Percentiles rank a stretch among this genome's conserved stretches.
phyloP scores from a whole-genome alignment of 2,329 filamentous ascomycete genomes.

The Thielaviopsis musarum region DNA sequence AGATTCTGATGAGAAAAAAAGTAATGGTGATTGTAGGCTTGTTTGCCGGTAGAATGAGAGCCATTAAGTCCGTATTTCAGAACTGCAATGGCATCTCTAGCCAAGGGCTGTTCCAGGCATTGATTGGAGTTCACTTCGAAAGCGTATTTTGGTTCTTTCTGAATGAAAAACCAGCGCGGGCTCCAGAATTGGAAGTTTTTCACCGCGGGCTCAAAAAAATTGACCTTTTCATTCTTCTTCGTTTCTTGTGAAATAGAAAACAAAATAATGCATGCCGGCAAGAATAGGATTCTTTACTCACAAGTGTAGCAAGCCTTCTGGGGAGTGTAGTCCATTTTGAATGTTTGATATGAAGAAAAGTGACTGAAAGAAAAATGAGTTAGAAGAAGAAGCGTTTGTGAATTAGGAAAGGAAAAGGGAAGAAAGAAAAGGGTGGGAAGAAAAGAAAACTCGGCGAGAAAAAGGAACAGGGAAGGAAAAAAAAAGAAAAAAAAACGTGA shows the following conservation, averaged over 20 bases:
- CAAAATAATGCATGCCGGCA: slow-evolving; percentile 5
- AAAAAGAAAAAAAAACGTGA: slow-evolving; percentile 3
- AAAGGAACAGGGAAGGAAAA: slow-evolving; percentile 2
- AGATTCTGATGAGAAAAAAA: background rate
- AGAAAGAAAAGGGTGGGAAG: background rate
- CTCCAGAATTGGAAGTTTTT: background rate
- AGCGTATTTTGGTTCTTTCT: background rate
- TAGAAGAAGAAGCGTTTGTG: slow-evolving; percentile 1
- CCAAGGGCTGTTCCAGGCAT: background rate
- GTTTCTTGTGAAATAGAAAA: background rate
- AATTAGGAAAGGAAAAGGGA: background rate
- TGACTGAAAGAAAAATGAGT: slow-evolving; percentile 1
- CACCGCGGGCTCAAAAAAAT: background rate
- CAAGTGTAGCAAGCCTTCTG: slow-evolving; percentile 36
- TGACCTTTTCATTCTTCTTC: background rate
- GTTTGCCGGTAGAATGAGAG: background rate
- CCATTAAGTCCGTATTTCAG: background rate
- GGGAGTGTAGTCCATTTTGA: slow-evolving; percentile 27
- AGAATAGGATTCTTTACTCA: slow-evolving; percentile 20
- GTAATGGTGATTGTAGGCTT: background rate
- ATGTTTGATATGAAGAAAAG: background rate
- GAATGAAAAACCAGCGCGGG: background rate
- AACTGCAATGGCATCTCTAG: background rate
- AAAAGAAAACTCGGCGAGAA: slow-evolving; percentile 2
- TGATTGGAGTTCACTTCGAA: background rate